A percentile compares a stretch with the other conserved stretches of the same genome.
Evolutionary conservation across 495 filamentous ascomycete genomes (phyloP).

Genomic region (Cercophora scortea): DNA sequence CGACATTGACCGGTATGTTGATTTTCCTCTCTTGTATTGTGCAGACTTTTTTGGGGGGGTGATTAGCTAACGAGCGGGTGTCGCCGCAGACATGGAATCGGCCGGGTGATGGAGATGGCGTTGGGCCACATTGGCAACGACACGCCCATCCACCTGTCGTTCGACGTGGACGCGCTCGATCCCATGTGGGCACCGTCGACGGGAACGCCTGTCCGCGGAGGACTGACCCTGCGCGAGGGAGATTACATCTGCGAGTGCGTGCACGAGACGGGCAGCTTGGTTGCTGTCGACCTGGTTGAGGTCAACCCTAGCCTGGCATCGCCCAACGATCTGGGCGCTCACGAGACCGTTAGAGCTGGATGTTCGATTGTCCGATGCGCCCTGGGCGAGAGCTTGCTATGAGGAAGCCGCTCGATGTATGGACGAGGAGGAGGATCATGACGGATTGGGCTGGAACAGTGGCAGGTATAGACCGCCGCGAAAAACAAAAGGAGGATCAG

Average conservation of each 20-base stretch:
- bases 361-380: slow-evolving; percentile 88
- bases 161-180: slow-evolving; percentile 95
- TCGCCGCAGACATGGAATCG: slow-evolving; percentile 69
- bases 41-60: background rate
- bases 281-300: slow-evolving; percentile 92
- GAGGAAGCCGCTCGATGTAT: background rate
- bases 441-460: no score
- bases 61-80: background rate
- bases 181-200: slow-evolving; percentile 95
- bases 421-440: background rate
- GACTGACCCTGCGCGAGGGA: slow-evolving; percentile 88
- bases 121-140: slow-evolving; percentile 88
- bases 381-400: slow-evolving; percentile 83
- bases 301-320: slow-evolving; percentile 84
- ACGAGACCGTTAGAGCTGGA: slow-evolving; percentile 83
- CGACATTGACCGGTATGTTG: slow-evolving; percentile 74
- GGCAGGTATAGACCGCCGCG: no score
- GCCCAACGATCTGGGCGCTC: slow-evolving; percentile 55
- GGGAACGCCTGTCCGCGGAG: slow-evolving; percentile 91
- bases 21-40: background rate
- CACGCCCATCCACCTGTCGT: slow-evolving; percentile 92
- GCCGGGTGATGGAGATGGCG: slow-evolving; percentile 94
- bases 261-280: slow-evolving; percentile 81
- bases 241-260: slow-evolving; percentile 98
- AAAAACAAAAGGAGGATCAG: no score